Base-by-base conservation (phyloP, 1,284 basidiomycete species). In the Microbotryum violaceum region DNA sequence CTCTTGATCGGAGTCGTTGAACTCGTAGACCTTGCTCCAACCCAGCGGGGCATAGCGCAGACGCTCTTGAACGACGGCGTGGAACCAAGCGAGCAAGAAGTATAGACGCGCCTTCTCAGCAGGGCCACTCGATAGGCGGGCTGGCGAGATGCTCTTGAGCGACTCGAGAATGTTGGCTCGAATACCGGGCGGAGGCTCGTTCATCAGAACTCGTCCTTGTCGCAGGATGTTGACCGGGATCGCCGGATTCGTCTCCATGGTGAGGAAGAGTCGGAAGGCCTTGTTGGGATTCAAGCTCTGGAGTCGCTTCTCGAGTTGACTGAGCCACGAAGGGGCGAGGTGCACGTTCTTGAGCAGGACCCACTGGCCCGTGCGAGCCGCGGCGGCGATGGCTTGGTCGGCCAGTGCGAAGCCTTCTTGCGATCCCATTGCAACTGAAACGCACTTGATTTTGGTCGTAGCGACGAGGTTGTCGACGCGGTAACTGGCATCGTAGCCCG, bases 1-100 rank as follows among this genome's bases (percentile, higher is more conserved):
- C n/a, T 86, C 83, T 82, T 94, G 88, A 73, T 97, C 93, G 6
- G 93, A 94, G 74, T 97, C 91, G 76, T 97, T 97, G 82, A 97
- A 97, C 75, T 97, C 93, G 77, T 97, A 97, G 1, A 82, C 81
- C 78, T 96, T 91, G 73, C 87, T 91, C 91, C 92, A 97, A 1
- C 93, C 92, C 27, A 97, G 80, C 6, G 93, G 93, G 10, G 87
- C 88, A 74, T 96, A 97, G 49, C 93, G 88, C 27, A 97, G 80
- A 68, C 93, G 89, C 76, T 97, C 93, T 77, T 96, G 92, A 1
- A 97, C 86, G 27, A 97, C 83, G 20, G 93, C 91, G 73, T 97
- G 93, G 84, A 97, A 93, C 92, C 92, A 97, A 3, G 92, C 89
- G n/a, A 97, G 82, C 46, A 96, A 78, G 85, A 74, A 74, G 76